Base-by-base conservation (phyloP, 78 protist species). In the Dictyostelium capitatum region DNA sequence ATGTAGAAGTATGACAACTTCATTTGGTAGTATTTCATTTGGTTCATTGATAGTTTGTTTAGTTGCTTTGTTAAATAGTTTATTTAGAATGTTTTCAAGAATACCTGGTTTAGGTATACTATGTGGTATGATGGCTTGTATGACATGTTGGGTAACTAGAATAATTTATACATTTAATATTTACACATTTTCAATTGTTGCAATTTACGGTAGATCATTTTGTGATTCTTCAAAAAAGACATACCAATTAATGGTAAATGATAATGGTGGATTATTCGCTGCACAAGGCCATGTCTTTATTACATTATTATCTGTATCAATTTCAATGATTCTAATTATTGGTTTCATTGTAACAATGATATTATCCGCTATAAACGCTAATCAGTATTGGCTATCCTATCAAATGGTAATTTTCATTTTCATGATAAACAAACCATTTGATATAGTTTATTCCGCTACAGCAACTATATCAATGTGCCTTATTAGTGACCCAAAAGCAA, bases 171-270 rank as follows among this genome's bases (percentile, higher is more conserved):
- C 81, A 54, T 89, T 91, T 85, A 97, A 97, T 89, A 69, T 80
- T 56, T 95, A 93, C 53, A 94, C 95, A 11, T 97, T 53, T 77
- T 56, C 95, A 2, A 75, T 69, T 48, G 79, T 96, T 4, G 97
- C 98, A 23, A 93, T 96, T 84, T 97, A 97, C 57, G 98, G 98
- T 46, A 89, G 87, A 72, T 17, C 89, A 20, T 96, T 81, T 77
- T 73, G 92, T 30, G 65, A 67, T 7, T 92, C 97, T 17, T 94
- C 98, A 25, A 23, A 64, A 4, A 89, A 82, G 47, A 95, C 98
- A 11, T 89, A 32, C 30, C 28, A 25, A 30, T 17, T 67, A 32
- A 67, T 67, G 75, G 11, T 32, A 3, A 32, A 67, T 32, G 32
- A 67, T 32, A 25, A 25, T 32, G 20, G 19, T 15, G 32, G 32